Base-by-base conservation (phyloP, 352 stramenopile species). In the Saprolegnia parasitica region DNA sequence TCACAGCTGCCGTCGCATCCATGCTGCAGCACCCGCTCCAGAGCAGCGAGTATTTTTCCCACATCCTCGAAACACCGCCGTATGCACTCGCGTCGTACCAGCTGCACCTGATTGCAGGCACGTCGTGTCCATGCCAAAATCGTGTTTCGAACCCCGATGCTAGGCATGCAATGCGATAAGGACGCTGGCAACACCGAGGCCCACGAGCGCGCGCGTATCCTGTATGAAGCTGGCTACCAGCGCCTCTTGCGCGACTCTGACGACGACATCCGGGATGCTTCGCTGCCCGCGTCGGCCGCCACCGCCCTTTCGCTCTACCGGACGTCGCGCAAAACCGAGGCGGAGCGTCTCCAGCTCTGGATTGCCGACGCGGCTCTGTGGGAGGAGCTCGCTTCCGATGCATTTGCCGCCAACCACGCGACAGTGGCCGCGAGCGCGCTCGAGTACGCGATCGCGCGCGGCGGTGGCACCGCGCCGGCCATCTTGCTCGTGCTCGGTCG, bases 11-110 rank as follows among this genome's bases (percentile, higher is more conserved):
- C 8, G 86, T 79, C 42, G 84, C 84, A 9, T 73, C 77, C 32
- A 80, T 77, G 13, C 62, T 92, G 4, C 67, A 72, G 21, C 84
- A 83, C n/a, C 77, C 83, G 55, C 73, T 71, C 23, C 82, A 92
- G 52, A 88, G 81, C 42, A 79, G 82, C 10, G 79, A 90, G 45
- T 90, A 92, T 61, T 87, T 92, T 39, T 75, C 86, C 58, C 84
- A 90, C 66, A 42, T 92, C 37, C 75, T 81, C 4, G 81, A 90
- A 13, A 79, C 79, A 2, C 81, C 83, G 0, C 82, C 81, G 5
- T 77, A 78, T 70, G 79, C 76, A 32, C 54, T 90, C 0, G 63
- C 72, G 29, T 70, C 68, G 16, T 90, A 90, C 68, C 81, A 88
- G 29, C 57, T 92, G 49, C 71, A 81, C 45, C 55, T 92, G 21